These are phyloP conservation scores for Phanerochaete carnosa DNA, from an alignment of 768 basidiomycete species.

Conservation along the genomic window DNA sequence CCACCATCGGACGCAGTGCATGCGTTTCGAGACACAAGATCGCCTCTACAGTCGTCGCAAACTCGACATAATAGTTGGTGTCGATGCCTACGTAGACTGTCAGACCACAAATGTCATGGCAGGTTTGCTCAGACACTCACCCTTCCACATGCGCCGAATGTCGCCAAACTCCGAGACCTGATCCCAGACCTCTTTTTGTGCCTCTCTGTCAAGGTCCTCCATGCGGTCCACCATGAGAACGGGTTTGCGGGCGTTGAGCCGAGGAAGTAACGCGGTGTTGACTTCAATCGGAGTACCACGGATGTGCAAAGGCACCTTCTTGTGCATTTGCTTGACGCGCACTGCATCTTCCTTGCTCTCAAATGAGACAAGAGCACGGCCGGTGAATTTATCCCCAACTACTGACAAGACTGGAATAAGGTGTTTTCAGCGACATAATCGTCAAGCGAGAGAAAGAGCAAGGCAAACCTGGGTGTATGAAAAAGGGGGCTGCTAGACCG, in stretches of 20 bases:
- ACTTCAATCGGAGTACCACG: background rate
- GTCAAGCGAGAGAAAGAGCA: background rate
- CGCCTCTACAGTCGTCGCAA: background rate
- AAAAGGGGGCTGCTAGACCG: background rate
- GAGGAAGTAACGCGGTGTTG: background rate
- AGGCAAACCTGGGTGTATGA: background rate
- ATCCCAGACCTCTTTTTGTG: background rate
- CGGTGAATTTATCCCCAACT: too few relatives aligned
- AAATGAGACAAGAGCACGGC: background rate
- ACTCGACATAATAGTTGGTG: background rate
- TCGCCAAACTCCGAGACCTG: background rate
- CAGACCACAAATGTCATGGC: background rate
- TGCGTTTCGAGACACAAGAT: background rate
- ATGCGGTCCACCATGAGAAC: background rate
- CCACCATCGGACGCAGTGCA: background rate
- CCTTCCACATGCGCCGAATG: background rate
- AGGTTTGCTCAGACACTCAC: background rate
- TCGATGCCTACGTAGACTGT: background rate
- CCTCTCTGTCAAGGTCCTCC: background rate
- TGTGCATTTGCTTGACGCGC: background rate
- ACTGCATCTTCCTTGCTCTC: background rate
- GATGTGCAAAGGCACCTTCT: background rate
- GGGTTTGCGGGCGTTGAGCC: background rate
- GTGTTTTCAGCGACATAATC: too few relatives aligned
- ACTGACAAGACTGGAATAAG: too few relatives aligned